Evolutionary conservation across 768 basidiomycete genomes (phyloP).

Genomic region (Nidularia sp.): DNA sequence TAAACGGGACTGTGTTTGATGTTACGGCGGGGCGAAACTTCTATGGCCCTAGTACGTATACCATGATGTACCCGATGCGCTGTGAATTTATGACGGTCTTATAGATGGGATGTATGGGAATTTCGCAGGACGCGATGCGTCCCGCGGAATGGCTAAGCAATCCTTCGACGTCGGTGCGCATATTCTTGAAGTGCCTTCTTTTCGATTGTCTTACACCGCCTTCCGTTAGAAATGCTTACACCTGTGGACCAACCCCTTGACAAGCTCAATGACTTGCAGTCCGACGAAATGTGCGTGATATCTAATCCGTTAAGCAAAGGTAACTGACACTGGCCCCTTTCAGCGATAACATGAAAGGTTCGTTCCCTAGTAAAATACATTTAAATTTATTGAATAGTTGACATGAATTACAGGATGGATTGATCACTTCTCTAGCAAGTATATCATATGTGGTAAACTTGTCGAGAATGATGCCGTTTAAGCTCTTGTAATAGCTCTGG

Average conservation of each 20-base stretch:
- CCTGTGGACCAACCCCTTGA: slow-evolving; percentile 85
- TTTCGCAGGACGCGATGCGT: slow-evolving; percentile 96
- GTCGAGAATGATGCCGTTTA: slow-evolving; percentile 71
- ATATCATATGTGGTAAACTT: slow-evolving; percentile 84
- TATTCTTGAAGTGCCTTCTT: neutral
- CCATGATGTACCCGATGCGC: neutral
- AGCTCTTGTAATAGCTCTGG: slow-evolving; percentile 13
- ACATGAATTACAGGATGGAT: slow-evolving; percentile 67
- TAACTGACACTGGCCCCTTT: too few species aligned
- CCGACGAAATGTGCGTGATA: slow-evolving; percentile 81
- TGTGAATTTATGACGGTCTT: neutral
- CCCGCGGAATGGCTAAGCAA: slow-evolving; percentile 96
- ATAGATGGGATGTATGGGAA: slow-evolving; percentile 95
- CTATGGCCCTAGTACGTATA: slow-evolving; percentile 84
- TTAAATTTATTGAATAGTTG: neutral
- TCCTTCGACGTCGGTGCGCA: slow-evolving; percentile 84
- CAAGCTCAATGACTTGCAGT: slow-evolving; percentile 71
- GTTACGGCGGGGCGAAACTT: slow-evolving; percentile 87
- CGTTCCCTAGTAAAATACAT: slow-evolving; percentile 12
- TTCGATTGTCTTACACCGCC: neutral
- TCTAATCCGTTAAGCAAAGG: too few species aligned
- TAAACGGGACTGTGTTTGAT: slow-evolving; percentile 88
- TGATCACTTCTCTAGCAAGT: slow-evolving; percentile 90
- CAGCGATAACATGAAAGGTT: slow-evolving; percentile 92
- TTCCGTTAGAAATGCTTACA: slow-evolving; percentile 72